Evolutionary conservation across 2,329 filamentous ascomycete species (phyloP), one percentile per base, ranked within the genome.

Genomic region (Epichloe baconii): DNA sequence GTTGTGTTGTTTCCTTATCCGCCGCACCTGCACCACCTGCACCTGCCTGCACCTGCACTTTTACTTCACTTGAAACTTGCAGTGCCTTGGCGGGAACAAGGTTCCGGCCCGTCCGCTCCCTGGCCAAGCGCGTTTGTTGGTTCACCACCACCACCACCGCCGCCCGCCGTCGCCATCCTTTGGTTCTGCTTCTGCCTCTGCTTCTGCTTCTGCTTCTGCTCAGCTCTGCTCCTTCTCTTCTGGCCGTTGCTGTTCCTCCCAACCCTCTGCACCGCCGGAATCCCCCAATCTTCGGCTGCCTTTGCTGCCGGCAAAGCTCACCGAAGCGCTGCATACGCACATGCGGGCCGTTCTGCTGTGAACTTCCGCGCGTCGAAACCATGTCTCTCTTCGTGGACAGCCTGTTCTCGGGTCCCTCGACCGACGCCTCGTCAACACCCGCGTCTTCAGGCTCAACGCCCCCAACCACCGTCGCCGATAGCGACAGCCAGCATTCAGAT

Each of bases 401-500:
- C 59, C 62, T 60, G 60, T 62, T 66, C 53, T 59, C 56, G 36
- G 56, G 52, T 36, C 48, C 55, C 42, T 59, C 64, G 50, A 63
- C 64, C 50, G 71, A 74, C 53, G 66, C 65, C 44, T 73, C 72
- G 48, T 74, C 70, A 61, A 66, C 77, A 58, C 68, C 75, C 71
- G 75, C 76, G 70, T 79, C 77, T 47, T 69, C 73, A 26, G 75
- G 71, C 59, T 83, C 79, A 19, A 85, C 83, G 52, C 82, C 83
- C 45, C 80, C 81, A 23, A 86, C 82, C 47, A 85, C 79, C 57
- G 70, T 82, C 57, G 78, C 76, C 61, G 82, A 85, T 63, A 74
- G 71, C 58, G 73, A 71, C 53, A 84, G 80, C 66, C 69, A 81
- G 52, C 71, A 72, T 50, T 77, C 76, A 41, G 66, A 68, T 48